Conservation (phyloP, 179 eudicot species). For the Camellia oleifera region DNA sequence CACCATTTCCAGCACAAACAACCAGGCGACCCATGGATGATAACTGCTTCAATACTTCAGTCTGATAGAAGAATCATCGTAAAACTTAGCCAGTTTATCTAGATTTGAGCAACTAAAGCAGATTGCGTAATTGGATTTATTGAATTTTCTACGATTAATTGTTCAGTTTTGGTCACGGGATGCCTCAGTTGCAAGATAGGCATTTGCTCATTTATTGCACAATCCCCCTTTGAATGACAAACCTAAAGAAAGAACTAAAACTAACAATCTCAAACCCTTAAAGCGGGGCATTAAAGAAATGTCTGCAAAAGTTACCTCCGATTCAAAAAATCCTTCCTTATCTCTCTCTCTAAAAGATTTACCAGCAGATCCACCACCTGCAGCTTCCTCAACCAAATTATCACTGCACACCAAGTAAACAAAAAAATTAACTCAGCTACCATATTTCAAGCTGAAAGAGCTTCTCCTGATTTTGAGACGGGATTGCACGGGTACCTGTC, state of each 20-base stretch:
- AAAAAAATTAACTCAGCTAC: slow-evolving; percentile 10
- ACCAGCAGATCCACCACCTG: slow-evolving; percentile 55
- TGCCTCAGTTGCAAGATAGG: not conserved
- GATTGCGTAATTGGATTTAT: not conserved
- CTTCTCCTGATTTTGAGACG: not conserved
- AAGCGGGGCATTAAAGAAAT: not conserved
- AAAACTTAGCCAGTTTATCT: slow-evolving; percentile 16
- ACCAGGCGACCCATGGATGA: slow-evolving; percentile 93
- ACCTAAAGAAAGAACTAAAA: not conserved
- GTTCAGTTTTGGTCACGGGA: not conserved
- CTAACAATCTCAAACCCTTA: slow-evolving; percentile 3
- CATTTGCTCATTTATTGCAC: not conserved
- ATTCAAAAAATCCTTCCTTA: slow-evolving; percentile 59
- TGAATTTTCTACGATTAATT: not conserved
- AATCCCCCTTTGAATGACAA: not conserved
- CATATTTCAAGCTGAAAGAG: slow-evolving; percentile 5
- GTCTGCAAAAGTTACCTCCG: slow-evolving; percentile 55
- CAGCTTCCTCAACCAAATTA: slow-evolving; percentile 83
- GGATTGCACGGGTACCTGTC: slow-evolving; percentile 54
- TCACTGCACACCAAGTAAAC: slow-evolving; percentile 47
- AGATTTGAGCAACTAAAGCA: not conserved
- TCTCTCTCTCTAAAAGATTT: slow-evolving; percentile 63
- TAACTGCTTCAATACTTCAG: slow-evolving; percentile 90
- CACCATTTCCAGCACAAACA: slow-evolving; percentile 95
- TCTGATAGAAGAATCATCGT: slow-evolving; percentile 39